Evolutionary conservation across 768 basidiomycete species (phyloP), one percentile per base, ranked within the genome.

Genomic region (Mycena galopus): DNA sequence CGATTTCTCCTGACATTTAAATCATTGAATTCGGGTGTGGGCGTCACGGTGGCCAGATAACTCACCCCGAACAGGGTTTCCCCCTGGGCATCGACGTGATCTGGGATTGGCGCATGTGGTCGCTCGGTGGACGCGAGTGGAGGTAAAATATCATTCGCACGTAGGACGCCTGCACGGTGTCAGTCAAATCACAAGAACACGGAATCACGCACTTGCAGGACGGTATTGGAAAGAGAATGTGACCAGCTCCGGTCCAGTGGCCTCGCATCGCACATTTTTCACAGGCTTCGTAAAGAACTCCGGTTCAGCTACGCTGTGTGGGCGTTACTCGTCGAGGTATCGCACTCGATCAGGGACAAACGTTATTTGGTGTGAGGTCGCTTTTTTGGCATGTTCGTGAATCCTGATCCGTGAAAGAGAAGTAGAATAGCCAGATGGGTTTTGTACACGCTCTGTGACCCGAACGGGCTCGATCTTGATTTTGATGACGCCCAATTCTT

Each of bases 361-460:
- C 73, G 21, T 60, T 30, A 74, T 68, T 23, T 74, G 73, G 39
- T 74, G 73, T 3, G 66, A 65, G 9, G 65, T 66, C 4, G 70
- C 65, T 23, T 71, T 71, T 42, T 74, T 74, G 3, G 33, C 35
- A 1, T 67, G 66, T 27, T 74, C 73, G 29, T 74, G 66, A 11
- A 74, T 39, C 44, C 71, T 50, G 12, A 64, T 60, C 30, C 16
- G 3, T 3, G 33, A 42, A 27, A 4, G 55, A 25, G 5, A 7
- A 23, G 50, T 2, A 51, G 11, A 2, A 51, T 23, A 17, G 39
- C 14, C 23, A 35, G 23, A 7, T 53, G 50, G 30, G 42, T 39
- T 33, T 2, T 23, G 23, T 51, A 11, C 23, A 12, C 14, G 39
- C 0, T 1, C 23, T 8, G 12, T 30, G 30, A 33, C 39, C n/a